These are phyloP conservation scores for Malassezia sp. DNA, from an alignment of 1,284 basidiomycete species.

Conservation along the genomic window DNA sequence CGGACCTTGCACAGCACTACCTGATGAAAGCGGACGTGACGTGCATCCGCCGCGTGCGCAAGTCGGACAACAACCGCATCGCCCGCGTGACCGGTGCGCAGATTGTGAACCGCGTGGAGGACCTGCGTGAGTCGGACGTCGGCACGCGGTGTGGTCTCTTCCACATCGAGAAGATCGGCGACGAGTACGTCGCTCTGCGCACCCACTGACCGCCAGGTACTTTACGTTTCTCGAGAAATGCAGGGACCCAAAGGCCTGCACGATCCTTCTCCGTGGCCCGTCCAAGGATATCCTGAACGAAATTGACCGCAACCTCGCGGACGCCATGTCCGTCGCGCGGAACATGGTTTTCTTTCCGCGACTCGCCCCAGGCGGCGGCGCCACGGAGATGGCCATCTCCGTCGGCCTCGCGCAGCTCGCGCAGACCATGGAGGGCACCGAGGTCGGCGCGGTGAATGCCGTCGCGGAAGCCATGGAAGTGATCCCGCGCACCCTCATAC, in stretches of 20 bases:
- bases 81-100: conserved; percentile 89
- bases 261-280: conserved; percentile 92
- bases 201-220: conserved; percentile 55
- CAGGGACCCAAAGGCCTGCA: conserved; percentile 87
- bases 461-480: conserved; percentile 95
- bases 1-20: conserved; percentile 82
- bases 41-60: conserved; percentile 83
- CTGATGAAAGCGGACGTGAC: conserved; percentile 80
- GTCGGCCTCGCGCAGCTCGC: conserved; percentile 78
- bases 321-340: conserved; percentile 92
- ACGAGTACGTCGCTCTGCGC: conserved; percentile 59
- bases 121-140: conserved; percentile 78
- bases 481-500: conserved; percentile 85
- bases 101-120: conserved; percentile 92
- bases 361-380: conserved; percentile 85
- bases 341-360: conserved; percentile 92
- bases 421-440: conserved; percentile 57
- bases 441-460: conserved; percentile 78
- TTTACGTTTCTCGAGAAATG: conserved; percentile 94
- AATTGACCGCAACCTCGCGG: conserved; percentile 91
- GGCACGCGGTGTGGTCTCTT: conserved; percentile 89
- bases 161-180: conserved; percentile 91
- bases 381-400: conserved; percentile 93
- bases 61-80: conserved; percentile 97
- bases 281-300: conserved; percentile 97